Percentiles rank a stretch among this genome's conserved stretches.
These are phyloP conservation scores for Ogataea zsoltii DNA, from an alignment of 805 yeast species.

Conservation along the genomic window DNA sequence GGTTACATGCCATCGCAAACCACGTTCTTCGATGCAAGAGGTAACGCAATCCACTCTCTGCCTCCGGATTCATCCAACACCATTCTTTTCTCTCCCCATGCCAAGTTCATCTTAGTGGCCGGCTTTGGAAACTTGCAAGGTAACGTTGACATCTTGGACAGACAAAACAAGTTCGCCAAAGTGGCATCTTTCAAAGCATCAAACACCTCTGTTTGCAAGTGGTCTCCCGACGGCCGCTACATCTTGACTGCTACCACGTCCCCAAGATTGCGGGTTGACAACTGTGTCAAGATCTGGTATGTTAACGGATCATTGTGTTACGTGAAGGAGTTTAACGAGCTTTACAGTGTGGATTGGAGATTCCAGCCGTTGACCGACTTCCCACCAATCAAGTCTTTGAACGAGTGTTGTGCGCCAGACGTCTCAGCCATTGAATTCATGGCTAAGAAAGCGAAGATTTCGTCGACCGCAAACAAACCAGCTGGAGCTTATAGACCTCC, in stretches of 20 bases:
- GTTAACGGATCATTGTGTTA: constrained; percentile 80
- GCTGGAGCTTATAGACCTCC: constrained; percentile 97
- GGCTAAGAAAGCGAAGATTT: constrained; percentile 39
- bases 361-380: constrained; percentile 56
- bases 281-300: constrained; percentile 93
- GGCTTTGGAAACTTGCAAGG: constrained; percentile 99
- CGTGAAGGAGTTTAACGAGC: constrained; percentile 77
- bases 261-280: constrained; percentile 95
- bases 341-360: constrained; percentile 83
- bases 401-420: constrained; percentile 68
- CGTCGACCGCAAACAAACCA: constrained; percentile 46
- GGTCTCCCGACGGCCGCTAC: constrained; percentile 97
- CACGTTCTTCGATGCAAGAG: constrained; percentile 91
- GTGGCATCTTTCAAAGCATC: constrained; percentile 85
- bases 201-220: constrained; percentile 93
- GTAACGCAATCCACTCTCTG: constrained; percentile 78
- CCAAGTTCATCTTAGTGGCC: constrained; percentile 85
- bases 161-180: constrained; percentile 79
- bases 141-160: constrained; percentile 90
- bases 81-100: constrained; percentile 90
- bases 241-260: constrained; percentile 95
- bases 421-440: constrained; percentile 62
- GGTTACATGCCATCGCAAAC: constrained; percentile 98
- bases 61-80: constrained; percentile 91
- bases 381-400: constrained; percentile 53